phyloP scores from a whole-genome alignment of 495 filamentous ascomycete species.

The Extremus antarcticus region DNA sequence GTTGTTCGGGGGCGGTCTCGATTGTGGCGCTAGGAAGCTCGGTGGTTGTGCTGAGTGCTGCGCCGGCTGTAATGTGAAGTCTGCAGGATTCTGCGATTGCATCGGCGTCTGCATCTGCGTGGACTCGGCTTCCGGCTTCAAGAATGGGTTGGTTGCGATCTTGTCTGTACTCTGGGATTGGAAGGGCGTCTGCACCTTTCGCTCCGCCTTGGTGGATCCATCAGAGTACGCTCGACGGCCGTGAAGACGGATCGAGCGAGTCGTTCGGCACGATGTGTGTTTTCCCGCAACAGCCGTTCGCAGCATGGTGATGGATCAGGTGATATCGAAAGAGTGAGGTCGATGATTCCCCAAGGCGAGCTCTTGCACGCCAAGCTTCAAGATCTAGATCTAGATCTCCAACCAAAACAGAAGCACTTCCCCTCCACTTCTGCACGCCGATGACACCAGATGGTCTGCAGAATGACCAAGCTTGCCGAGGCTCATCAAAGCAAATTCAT shows the following conservation, averaged over 20 bases:
- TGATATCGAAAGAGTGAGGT: too few species aligned
- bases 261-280: neutral
- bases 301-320: neutral
- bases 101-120: neutral
- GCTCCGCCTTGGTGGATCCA: neutral
- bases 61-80: neutral
- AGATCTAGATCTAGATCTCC: too few species aligned
- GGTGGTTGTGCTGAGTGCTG: neutral
- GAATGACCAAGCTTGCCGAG: too few species aligned
- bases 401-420: too few species aligned
- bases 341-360: too few species aligned
- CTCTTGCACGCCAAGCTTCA: neutral
- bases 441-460: too few species aligned
- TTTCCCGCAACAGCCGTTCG: neutral
- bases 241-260: neutral
- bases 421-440: neutral
- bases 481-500: too few species aligned
- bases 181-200: neutral
- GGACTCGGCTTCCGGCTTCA: neutral
- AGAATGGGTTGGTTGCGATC: neutral
- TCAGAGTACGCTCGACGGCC: neutral
- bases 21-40: neutral
- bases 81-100: neutral
- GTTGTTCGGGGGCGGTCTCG: neutral
- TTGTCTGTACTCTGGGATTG: constrained; percentile 1